Conservation (phyloP, 768 basidiomycete genomes). For the Rhizopogon vesiculosus region DNA sequence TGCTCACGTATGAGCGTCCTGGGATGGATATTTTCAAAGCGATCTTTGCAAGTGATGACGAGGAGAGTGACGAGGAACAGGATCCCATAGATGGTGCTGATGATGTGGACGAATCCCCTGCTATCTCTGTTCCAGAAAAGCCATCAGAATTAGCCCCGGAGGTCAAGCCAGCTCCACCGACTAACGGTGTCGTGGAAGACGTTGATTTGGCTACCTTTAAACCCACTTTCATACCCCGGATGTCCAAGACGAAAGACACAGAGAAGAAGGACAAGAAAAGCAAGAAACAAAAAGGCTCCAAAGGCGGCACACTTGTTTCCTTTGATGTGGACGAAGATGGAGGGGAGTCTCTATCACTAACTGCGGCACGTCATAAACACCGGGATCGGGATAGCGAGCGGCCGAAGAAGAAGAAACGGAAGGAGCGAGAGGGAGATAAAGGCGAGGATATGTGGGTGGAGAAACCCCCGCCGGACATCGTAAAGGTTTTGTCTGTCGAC, state of each 20-base stretch:
- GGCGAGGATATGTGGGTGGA: constrained; percentile 69
- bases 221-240: constrained; percentile 75
- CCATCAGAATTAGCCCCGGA: constrained; percentile 4
- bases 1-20: constrained; percentile 83
- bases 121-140: constrained; percentile 9
- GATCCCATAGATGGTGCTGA: constrained; percentile 17
- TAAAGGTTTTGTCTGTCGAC: constrained; percentile 29
- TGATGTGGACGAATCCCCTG: constrained; percentile 1
- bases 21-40: constrained; percentile 95
- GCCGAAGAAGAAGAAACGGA: constrained; percentile 41
- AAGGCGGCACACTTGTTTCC: constrained; percentile 52
- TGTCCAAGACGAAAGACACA: constrained; percentile 33
- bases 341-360: constrained; percentile 28
- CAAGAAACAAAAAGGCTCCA: constrained; percentile 40
- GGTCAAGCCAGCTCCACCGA: not conserved
- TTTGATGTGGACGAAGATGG: constrained; percentile 74
- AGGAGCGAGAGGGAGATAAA: constrained; percentile 33
- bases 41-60: constrained; percentile 94
- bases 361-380: constrained; percentile 24
- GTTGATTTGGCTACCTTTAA: constrained; percentile 75
- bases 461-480: constrained; percentile 49
- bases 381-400: constrained; percentile 30
- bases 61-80: constrained; percentile 72
- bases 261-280: constrained; percentile 45
- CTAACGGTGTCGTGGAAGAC: constrained; percentile 7